Evolutionary conservation across 2,329 filamentous ascomycete species (phyloP), one percentile per base, ranked within the genome.

Genomic region (Mollisia scopiformis): DNA sequence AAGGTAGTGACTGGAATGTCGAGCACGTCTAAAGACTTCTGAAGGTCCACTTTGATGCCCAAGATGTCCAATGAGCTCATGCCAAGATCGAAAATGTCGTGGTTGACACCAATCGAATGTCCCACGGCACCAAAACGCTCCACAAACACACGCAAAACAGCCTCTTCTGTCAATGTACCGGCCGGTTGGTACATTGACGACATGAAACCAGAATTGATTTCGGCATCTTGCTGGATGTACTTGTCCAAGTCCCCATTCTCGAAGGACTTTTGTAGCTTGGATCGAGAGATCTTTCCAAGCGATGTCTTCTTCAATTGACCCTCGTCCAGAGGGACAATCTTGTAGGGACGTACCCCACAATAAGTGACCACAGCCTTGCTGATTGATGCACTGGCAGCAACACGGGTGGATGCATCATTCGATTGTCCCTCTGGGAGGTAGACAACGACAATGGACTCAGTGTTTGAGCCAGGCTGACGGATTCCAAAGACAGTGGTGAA

Each of bases 401-500:
- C 58, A 6, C 70, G 70, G 6, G 65, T 58, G 5, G 59, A 35
- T 28, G 58, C 55, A 37, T 77, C 72, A 16, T 65, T 53, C 3
- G 50, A 13, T 6, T 62, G 63, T 56, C 70, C 74, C 6, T 61
- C 59, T 1, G 75, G 78, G 19, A 73, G 64, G 62, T 78, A 82
- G 1, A 77, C 72, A 4, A 82, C 67, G 13, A 68, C 74, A 13
- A 81, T 62, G 11, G 68, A 66, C 67, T 82, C 79, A 0, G 79
- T 79, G 10, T 69, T 54, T 13, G 64, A 63, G 10, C 65, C 69
- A 3, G 46, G 4, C 8, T 67, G 64, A 6, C 76, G 72, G 31
- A 65, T 58, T 1, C 62, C 71, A 72, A 85, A 84, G 11, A 76
- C 74, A 2, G 79, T 72, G 0, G 69, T 74, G 64, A 66, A 78